phyloP scores from a whole-genome alignment of 2,329 filamentous ascomycete species.

The Phialemonium atrogriseum region DNA sequence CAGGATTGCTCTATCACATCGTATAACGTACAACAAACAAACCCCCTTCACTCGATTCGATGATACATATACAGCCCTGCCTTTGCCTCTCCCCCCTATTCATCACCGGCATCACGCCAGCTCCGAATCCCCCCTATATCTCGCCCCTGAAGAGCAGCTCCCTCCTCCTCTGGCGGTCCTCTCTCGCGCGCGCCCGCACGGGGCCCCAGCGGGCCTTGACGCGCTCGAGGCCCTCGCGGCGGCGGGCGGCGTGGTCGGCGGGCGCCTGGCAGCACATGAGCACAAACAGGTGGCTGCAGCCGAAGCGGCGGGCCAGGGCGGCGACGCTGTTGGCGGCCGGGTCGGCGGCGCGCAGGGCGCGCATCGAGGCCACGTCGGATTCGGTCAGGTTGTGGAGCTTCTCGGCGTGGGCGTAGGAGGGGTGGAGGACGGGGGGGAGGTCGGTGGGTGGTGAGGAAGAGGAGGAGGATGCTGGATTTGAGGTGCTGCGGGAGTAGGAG shows the following conservation, averaged over 20 bases:
- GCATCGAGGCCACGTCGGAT: slow-evolving; percentile 52
- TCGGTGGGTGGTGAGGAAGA: slow-evolving; percentile 9
- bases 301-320: slow-evolving; percentile 44
- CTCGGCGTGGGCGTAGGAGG: slow-evolving; percentile 1
- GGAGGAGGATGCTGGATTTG: not conserved
- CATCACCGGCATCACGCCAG: too few species aligned
- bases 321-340: slow-evolving; percentile 47
- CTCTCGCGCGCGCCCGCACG: slow-evolving; percentile 42
- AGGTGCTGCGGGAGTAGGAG: slow-evolving; percentile 6
- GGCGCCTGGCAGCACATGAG: slow-evolving; percentile 47
- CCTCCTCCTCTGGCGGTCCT: slow-evolving; percentile 46
- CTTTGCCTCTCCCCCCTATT: too few species aligned
- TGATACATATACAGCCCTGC: too few species aligned
- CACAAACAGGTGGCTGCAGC: slow-evolving; percentile 48
- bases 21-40: too few species aligned
- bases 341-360: slow-evolving; percentile 42
- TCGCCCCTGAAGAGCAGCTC: slow-evolving; percentile 43
- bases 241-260: slow-evolving; percentile 35
- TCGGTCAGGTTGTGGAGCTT: slow-evolving; percentile 42
- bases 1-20: too few species aligned
- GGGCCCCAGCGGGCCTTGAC: slow-evolving; percentile 50
- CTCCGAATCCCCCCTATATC: too few species aligned
- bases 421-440: slow-evolving; percentile 20
- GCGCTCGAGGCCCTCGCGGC: slow-evolving; percentile 36
- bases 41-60: too few species aligned